A percentile compares a stretch with the other conserved stretches of the same genome.
Evolutionary conservation across 2,329 filamentous ascomycete genomes (phyloP).

Genomic region (Xylaria sp.): DNA sequence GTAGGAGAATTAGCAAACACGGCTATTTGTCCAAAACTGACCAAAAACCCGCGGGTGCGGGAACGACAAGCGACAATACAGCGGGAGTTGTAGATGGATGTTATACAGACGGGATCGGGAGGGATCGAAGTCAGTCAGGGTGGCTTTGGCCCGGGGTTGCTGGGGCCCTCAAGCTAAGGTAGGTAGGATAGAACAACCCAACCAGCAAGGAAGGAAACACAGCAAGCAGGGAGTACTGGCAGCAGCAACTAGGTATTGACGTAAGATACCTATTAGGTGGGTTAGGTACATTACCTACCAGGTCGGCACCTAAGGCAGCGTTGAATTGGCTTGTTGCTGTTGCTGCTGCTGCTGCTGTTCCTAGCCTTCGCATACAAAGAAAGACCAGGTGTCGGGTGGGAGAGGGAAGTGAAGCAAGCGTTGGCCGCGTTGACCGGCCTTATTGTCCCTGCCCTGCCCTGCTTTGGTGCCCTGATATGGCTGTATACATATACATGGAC

Average conservation of each 20-base stretch:
- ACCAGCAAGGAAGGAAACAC: background rate
- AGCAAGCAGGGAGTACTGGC: slow-evolving; percentile 10
- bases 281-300: too few species aligned
- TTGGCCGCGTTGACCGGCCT: background rate
- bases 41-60: slow-evolving; percentile 36
- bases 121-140: background rate
- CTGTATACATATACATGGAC: background rate
- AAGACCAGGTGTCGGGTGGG: background rate
- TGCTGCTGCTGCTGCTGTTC: slow-evolving; percentile 10
- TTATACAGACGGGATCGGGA: slow-evolving; percentile 1
- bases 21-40: slow-evolving; percentile 33
- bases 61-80: slow-evolving; percentile 15
- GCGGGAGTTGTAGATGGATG: slow-evolving; percentile 20
- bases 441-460: background rate
- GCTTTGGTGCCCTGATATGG: background rate
- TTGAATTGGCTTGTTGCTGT: slow-evolving; percentile 16
- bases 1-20: slow-evolving; percentile 43
- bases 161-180: background rate
- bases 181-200: slow-evolving; percentile 16
- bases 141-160: background rate
- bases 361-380: background rate
- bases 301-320: background rate
- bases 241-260: background rate
- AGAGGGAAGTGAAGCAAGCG: background rate
- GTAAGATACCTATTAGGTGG: background rate